Conservation (phyloP, 2,329 filamentous ascomycete species). For the Colletotrichum phormii region DNA sequence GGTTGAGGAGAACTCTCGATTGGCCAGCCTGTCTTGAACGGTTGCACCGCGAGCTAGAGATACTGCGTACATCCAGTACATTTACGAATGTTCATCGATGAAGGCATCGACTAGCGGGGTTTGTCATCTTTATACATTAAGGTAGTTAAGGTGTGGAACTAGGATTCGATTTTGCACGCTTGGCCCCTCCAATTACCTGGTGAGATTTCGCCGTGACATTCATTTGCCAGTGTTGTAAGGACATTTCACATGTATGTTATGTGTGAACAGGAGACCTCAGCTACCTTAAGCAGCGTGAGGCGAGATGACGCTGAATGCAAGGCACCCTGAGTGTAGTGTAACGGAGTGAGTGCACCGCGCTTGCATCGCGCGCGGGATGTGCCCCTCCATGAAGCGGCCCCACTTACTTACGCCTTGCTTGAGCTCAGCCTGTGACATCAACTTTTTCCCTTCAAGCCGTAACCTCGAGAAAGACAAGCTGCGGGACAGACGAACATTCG, state of each 20-base stretch:
- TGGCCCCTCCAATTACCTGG: neutral
- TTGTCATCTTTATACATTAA: slow-evolving; percentile 20
- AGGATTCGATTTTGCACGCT: slow-evolving; percentile 20
- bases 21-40: slow-evolving; percentile 18
- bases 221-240: neutral
- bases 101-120: slow-evolving; percentile 20
- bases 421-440: slow-evolving; percentile 26
- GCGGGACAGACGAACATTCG: neutral
- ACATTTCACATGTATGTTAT: neutral
- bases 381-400: slow-evolving; percentile 25
- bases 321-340: neutral
- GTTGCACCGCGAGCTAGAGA: slow-evolving; percentile 21
- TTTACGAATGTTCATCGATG: slow-evolving; percentile 26
- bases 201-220: neutral
- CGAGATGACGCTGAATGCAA: neutral
- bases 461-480: neutral
- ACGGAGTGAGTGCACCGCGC: neutral
- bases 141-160: slow-evolving; percentile 18
- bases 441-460: slow-evolving; percentile 9
- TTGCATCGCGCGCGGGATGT: neutral
- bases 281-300: neutral
- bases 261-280: neutral
- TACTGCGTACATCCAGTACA: slow-evolving; percentile 25
- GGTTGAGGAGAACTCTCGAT: neutral
- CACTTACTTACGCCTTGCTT: slow-evolving; percentile 28